A percentile compares a stretch with the other conserved stretches of the same genome.
Conservation (phyloP, 2,329 filamentous ascomycete genomes). For the Cephalotrichum gorgonifer region DNA sequence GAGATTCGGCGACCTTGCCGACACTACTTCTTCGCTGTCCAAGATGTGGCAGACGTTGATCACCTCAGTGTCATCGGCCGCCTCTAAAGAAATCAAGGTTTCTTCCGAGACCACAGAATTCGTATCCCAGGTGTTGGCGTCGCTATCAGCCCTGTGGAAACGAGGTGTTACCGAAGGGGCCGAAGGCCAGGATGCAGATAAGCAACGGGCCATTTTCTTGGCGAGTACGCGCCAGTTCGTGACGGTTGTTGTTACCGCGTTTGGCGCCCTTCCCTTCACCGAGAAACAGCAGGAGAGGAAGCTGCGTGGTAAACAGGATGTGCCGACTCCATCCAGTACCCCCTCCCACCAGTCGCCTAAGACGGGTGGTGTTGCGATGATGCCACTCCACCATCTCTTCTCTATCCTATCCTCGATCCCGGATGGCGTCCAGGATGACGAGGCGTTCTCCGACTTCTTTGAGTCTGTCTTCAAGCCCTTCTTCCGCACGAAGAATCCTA, state of each 20-base stretch:
- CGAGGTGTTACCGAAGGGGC: slow-evolving; percentile 24
- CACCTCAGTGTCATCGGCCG: slow-evolving; percentile 53
- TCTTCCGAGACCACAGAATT: slow-evolving; percentile 75
- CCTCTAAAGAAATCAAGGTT: slow-evolving; percentile 80
- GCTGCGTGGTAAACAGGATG: slow-evolving; percentile 21
- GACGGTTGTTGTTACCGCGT: slow-evolving; percentile 33
- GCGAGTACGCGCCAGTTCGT: slow-evolving; percentile 42
- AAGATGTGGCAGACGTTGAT: slow-evolving; percentile 54
- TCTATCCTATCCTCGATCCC: slow-evolving; percentile 45
- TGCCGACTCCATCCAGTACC: slow-evolving; percentile 52
- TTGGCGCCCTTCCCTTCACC: slow-evolving; percentile 52
- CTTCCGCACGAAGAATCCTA: slow-evolving; percentile 36
- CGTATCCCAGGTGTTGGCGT: slow-evolving; percentile 26
- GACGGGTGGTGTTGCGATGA: slow-evolving; percentile 37
- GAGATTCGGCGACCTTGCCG: slow-evolving; percentile 51
- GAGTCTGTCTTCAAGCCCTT: slow-evolving; percentile 47
- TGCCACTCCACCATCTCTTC: slow-evolving; percentile 57
- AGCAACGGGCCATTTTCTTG: slow-evolving; percentile 38
- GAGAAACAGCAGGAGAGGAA: slow-evolving; percentile 28
- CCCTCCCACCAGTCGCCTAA: slow-evolving; percentile 53
- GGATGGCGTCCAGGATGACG: slow-evolving; percentile 34
- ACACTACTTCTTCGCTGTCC: slow-evolving; percentile 40
- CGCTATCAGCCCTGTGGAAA: slow-evolving; percentile 6
- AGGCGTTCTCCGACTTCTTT: slow-evolving; percentile 34
- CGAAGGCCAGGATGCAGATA: slow-evolving; percentile 35